phyloP scores from a whole-genome alignment of 345 rosid species.

The Brassica carinata region DNA sequence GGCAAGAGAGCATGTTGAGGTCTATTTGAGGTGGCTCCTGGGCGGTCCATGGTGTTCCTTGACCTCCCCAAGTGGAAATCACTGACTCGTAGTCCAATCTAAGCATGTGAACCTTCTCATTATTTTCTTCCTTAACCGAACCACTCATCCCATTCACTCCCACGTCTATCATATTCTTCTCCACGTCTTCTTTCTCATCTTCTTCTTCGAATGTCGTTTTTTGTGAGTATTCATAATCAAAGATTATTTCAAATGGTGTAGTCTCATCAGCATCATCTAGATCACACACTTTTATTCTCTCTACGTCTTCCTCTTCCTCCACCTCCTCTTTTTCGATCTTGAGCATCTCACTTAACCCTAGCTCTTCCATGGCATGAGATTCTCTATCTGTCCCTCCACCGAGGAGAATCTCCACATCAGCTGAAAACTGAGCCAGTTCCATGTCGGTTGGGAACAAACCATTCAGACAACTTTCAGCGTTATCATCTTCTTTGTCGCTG shows the following conservation, averaged over 20 bases:
- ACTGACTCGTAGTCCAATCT: slow-evolving; percentile 67
- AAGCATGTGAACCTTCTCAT: slow-evolving; percentile 50
- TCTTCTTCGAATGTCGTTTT: slow-evolving; percentile 39
- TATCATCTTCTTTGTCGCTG: slow-evolving; percentile 21
- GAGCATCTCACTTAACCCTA: slow-evolving; percentile 49
- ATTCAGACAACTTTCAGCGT: slow-evolving; percentile 38
- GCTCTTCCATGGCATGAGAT: slow-evolving; percentile 63
- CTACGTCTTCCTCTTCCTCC: slow-evolving; percentile 26
- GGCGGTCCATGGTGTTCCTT: slow-evolving; percentile 77
- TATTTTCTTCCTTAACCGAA: slow-evolving; percentile 43
- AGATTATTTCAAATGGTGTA: slow-evolving; percentile 61
- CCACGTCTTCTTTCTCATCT: slow-evolving; percentile 35
- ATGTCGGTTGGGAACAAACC: slow-evolving; percentile 73
- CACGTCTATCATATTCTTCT: slow-evolving; percentile 30
- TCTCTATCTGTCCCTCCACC: slow-evolving; percentile 73
- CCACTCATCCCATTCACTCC: slow-evolving; percentile 24
- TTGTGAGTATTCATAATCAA: slow-evolving; percentile 55
- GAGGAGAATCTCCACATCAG: slow-evolving; percentile 82
- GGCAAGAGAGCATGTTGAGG: slow-evolving; percentile 56
- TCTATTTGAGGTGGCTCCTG: slow-evolving; percentile 60
- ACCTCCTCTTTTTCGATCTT: slow-evolving; percentile 57
- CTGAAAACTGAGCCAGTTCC: slow-evolving; percentile 87
- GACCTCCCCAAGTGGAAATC: slow-evolving; percentile 68
- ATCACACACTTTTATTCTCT: slow-evolving; percentile 24
- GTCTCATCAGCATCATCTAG: slow-evolving; percentile 47